Conservation (phyloP, 2,329 filamentous ascomycete genomes). For the Pseudogymnoascus sp. region DNA sequence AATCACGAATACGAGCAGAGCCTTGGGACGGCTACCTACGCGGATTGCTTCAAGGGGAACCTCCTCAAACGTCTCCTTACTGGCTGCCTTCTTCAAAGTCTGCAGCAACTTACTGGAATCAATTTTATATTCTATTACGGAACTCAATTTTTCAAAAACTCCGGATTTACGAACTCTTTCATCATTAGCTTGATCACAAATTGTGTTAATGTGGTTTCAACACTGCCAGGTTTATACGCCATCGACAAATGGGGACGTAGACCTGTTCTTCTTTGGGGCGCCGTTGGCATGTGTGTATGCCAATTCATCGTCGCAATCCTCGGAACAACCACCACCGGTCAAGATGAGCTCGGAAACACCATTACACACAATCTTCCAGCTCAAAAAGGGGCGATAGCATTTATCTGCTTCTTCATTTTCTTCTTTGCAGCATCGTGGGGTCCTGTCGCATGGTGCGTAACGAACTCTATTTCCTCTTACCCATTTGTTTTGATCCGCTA, state of each 20-base stretch:
- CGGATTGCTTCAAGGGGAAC: constrained; percentile 53
- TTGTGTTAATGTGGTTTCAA: constrained; percentile 68
- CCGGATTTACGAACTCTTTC: constrained; percentile 55
- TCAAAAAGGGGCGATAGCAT: constrained; percentile 53
- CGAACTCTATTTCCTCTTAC: background rate
- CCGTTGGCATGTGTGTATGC: constrained; percentile 63
- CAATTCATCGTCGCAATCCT: constrained; percentile 61
- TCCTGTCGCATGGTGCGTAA: constrained; percentile 54
- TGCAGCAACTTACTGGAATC: constrained; percentile 70
- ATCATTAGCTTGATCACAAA: constrained; percentile 68
- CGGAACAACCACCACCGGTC: constrained; percentile 47
- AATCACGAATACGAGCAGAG: constrained; percentile 69
- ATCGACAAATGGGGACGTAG: constrained; percentile 73
- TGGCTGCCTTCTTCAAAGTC: constrained; percentile 65
- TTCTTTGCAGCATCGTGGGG: constrained; percentile 76
- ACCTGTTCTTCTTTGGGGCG: constrained; percentile 63
- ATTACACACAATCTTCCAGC: constrained; percentile 43
- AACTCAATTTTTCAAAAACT: constrained; percentile 60
- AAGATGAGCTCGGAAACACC: constrained; percentile 40
- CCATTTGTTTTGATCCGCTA: constrained; percentile 23
- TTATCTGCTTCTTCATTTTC: constrained; percentile 65
- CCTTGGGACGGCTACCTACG: constrained; percentile 53
- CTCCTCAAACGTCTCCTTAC: constrained; percentile 65
- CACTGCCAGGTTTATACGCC: constrained; percentile 63
- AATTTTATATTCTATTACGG: constrained; percentile 76